Evolutionary conservation across 225 moss, liverwort and hornwort species (phyloP).

Genomic region (Straminergon stramineum): DNA sequence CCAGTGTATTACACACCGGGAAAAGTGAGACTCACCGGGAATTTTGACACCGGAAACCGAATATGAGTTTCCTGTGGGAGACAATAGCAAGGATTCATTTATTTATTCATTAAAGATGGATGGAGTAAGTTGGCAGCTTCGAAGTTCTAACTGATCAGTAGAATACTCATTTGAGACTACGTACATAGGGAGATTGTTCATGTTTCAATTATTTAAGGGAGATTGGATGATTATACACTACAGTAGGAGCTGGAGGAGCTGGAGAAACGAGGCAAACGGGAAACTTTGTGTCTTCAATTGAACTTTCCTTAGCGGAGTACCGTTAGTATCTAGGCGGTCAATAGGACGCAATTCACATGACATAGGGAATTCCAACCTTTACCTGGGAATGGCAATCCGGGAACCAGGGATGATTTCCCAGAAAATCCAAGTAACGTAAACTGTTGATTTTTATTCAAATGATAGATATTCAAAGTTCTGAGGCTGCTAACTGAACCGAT

Average conservation of each 20-base stretch:
- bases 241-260: background rate
- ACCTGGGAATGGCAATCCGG: background rate
- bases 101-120: background rate
- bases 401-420: background rate
- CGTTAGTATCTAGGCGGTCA: too few relatives aligned
- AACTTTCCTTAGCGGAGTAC: background rate
- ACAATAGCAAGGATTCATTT: background rate
- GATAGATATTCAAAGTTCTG: background rate
- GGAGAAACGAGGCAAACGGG: background rate
- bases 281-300: background rate
- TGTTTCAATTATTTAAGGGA: background rate
- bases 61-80: too few relatives aligned
- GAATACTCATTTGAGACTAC: background rate
- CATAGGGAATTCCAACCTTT: background rate
- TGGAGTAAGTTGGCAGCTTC: background rate
- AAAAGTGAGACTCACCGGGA: too few relatives aligned
- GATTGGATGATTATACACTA: background rate
- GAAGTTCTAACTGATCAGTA: background rate
- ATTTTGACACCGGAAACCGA: too few relatives aligned
- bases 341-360: background rate
- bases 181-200: background rate
- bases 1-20: too few relatives aligned
- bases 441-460: background rate
- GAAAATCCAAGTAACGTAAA: background rate
- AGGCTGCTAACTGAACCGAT: too few relatives aligned